These are phyloP conservation scores for Salvia splendens DNA, from an alignment of 257 asterid genomes.

Conservation along the genomic window DNA sequence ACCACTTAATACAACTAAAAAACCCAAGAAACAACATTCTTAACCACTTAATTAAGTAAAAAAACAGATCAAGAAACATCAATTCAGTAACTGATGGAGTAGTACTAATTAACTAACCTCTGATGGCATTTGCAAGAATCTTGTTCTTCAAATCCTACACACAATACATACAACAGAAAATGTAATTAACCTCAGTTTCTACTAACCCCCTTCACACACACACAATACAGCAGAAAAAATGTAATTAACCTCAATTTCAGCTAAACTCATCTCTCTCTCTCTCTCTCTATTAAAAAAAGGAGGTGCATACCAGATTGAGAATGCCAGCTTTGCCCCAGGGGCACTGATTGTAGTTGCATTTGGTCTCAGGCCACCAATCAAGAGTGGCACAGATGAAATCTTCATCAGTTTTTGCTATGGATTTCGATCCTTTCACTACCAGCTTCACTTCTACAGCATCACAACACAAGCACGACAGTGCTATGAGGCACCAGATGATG, in stretches of 20 bases:
- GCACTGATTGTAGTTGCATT: constrained; percentile 67
- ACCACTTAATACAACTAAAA: too few relatives aligned
- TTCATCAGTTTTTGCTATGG: constrained; percentile 68
- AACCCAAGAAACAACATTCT: too few relatives aligned
- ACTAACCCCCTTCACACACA: constrained; percentile 4
- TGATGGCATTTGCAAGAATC: constrained; percentile 67
- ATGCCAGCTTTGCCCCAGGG: constrained; percentile 76
- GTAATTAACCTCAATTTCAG: constrained; percentile 1
- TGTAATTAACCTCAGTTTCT: too few relatives aligned
- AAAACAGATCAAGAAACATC: neutral
- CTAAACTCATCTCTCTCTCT: neutral
- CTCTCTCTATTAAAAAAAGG: neutral
- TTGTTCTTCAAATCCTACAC: constrained; percentile 60
- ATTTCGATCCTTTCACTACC: constrained; percentile 41
- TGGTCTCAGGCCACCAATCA: constrained; percentile 84
- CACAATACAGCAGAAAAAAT: neutral
- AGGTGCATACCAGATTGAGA: constrained; percentile 51
- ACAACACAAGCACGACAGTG: constrained; percentile 33
- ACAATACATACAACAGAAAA: neutral
- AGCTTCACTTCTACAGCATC: constrained; percentile 49
- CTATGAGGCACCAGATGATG: constrained; percentile 25
- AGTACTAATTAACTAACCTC: constrained; percentile 42
- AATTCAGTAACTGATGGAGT: neutral
- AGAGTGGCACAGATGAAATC: constrained; percentile 69
- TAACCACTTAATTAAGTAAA: too few relatives aligned